Evolutionary conservation across 176 grass and related monocot genomes (phyloP).

Genomic region (Triticum monococcum): DNA sequence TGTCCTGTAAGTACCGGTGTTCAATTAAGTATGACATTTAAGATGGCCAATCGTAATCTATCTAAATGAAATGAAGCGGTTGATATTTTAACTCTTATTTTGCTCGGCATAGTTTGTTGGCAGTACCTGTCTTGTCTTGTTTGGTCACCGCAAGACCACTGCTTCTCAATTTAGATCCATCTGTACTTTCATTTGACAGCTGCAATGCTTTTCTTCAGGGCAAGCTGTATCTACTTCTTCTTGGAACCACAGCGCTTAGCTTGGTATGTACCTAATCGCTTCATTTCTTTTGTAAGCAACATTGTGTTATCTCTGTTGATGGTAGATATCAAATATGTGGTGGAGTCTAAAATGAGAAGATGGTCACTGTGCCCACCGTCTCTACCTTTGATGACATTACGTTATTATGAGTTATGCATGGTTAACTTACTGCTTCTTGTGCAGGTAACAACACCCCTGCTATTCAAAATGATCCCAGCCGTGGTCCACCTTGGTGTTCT

Average conservation of each 20-base stretch:
- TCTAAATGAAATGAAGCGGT: background rate
- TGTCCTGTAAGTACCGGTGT: background rate
- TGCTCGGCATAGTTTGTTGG: slow-evolving; percentile 3
- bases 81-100: background rate
- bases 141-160: background rate
- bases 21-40: background rate
- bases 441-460: slow-evolving; percentile 95
- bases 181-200: slow-evolving; percentile 23
- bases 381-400: background rate
- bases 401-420: background rate
- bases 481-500: slow-evolving; percentile 94
- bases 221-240: slow-evolving; percentile 91
- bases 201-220: slow-evolving; percentile 64
- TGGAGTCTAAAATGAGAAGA: background rate
- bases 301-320: background rate
- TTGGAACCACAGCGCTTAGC: slow-evolving; percentile 96
- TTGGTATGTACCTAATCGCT: slow-evolving; percentile 59
- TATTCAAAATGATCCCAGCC: slow-evolving; percentile 98
- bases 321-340: background rate
- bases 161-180: background rate
- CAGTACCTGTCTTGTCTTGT: background rate
- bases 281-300: slow-evolving; percentile 5
- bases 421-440: slow-evolving; percentile 17
- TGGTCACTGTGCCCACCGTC: background rate
- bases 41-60: background rate